A percentile compares a stretch with the other conserved stretches of the same genome.
Evolutionary conservation across 257 asterid genomes (phyloP).

Genomic region (Solanum sejunctum): DNA sequence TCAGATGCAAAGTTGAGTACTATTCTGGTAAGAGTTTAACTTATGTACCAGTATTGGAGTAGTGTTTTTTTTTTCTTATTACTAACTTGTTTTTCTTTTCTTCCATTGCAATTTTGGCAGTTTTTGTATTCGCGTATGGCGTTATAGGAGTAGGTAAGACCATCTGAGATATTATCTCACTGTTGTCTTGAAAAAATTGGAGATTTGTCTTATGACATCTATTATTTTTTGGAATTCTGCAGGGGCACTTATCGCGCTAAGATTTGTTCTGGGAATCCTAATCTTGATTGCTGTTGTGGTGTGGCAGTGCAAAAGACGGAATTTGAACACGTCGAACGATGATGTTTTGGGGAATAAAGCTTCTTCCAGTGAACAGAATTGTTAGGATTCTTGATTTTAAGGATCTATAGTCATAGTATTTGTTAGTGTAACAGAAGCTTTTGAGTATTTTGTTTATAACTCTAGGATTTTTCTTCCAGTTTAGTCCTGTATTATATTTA

Average conservation of each 20-base stretch:
- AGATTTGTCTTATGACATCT: background rate
- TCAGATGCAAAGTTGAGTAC: background rate
- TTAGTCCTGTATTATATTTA: background rate
- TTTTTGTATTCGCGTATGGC: background rate
- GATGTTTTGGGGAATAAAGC: background rate
- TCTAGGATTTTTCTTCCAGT: background rate
- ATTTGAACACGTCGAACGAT: background rate
- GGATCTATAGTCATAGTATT: background rate
- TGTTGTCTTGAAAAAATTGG: background rate
- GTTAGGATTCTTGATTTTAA: background rate
- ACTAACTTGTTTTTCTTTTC: background rate
- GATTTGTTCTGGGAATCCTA: constrained; percentile 22
- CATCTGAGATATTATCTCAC: background rate
- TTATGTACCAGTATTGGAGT: background rate
- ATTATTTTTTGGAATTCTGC: background rate
- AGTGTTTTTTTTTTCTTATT: background rate
- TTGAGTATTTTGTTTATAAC: background rate
- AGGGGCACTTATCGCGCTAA: background rate
- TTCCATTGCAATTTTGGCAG: background rate
- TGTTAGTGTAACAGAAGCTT: background rate
- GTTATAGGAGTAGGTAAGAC: background rate
- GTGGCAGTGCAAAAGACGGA: constrained; percentile 14
- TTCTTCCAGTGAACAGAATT: background rate
- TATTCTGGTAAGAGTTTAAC: background rate
- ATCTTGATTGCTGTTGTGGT: constrained; percentile 18